These are phyloP conservation scores for Cubamyces lactineus DNA, from an alignment of 768 basidiomycete genomes.

Conservation along the genomic window DNA sequence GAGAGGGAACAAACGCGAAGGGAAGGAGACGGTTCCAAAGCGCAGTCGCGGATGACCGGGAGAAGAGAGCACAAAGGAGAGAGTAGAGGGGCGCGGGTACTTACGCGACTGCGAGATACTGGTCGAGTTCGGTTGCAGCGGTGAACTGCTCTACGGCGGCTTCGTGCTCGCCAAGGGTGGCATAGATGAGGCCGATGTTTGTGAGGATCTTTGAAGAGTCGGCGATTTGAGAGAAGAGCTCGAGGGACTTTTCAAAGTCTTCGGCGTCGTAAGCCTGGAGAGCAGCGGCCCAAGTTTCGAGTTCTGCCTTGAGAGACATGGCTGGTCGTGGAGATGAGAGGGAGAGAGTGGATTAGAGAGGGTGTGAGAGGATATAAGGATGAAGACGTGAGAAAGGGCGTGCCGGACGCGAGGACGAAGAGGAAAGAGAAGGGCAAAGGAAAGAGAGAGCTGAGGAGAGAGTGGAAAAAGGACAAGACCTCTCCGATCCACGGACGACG, in stretches of 20 bases:
- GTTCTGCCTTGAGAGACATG: constrained; percentile 55
- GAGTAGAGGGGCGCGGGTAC: constrained; percentile 35
- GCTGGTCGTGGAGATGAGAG: background rate
- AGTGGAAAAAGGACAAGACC: background rate
- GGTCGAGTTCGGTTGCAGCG: constrained; percentile 76
- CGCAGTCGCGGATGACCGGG: background rate
- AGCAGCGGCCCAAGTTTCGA: constrained; percentile 87
- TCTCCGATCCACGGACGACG: background rate
- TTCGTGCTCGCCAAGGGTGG: constrained; percentile 88
- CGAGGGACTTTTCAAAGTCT: constrained; percentile 75
- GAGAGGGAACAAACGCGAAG: no score
- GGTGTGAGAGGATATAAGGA: background rate
- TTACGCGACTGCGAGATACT: constrained; percentile 87
- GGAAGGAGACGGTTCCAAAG: no score
- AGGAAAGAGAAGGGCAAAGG: background rate
- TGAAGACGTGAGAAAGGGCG: background rate
- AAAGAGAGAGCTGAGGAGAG: background rate
- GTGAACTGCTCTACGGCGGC: constrained; percentile 81
- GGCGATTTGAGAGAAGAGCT: constrained; percentile 79
- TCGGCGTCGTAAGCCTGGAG: constrained; percentile 87
- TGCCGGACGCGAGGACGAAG: constrained; percentile 5
- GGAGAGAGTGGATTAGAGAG: constrained; percentile 4
- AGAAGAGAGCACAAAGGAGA: background rate
- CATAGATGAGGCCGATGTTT: constrained; percentile 93
- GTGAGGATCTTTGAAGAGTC: constrained; percentile 90